These are phyloP conservation scores for Suillus luteus DNA, from an alignment of 768 basidiomycete species.

Conservation along the genomic window DNA sequence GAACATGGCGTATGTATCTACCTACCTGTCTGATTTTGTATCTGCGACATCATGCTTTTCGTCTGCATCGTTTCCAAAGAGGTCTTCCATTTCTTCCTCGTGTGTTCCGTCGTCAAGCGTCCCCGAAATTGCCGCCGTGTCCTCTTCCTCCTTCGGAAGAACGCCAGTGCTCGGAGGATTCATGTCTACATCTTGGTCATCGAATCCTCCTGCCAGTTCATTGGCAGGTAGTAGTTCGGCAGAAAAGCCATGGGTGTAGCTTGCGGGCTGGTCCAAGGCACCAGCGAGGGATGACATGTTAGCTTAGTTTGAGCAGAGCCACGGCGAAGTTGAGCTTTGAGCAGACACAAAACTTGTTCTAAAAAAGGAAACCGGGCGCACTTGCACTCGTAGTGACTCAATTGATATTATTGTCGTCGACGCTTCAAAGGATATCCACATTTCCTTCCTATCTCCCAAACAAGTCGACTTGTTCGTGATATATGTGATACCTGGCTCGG, in stretches of 20 bases:
- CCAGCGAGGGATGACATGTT: conserved; percentile 63
- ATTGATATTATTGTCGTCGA: neutral
- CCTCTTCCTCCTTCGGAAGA: conserved; percentile 23
- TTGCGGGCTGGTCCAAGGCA: conserved; percentile 46
- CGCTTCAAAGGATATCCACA: neutral
- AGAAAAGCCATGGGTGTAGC: conserved; percentile 23
- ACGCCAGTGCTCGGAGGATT: conserved; percentile 20
- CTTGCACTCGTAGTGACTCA: neutral
- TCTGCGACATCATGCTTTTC: conserved; percentile 33
- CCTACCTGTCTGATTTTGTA: conserved; percentile 58
- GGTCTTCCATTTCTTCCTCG: conserved; percentile 66
- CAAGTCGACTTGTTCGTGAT: neutral
- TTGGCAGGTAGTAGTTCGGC: conserved; percentile 12
- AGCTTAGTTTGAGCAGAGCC: neutral
- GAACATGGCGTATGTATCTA: conserved; percentile 26
- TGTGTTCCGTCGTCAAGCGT: conserved; percentile 15
- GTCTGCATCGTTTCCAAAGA: conserved; percentile 76
- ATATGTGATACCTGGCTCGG: neutral
- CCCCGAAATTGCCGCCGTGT: conserved; percentile 13
- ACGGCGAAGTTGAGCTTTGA: neutral
- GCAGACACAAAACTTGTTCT: neutral
- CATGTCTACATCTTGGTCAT: conserved; percentile 47
- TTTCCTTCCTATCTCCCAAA: neutral
- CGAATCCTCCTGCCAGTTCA: conserved; percentile 9
- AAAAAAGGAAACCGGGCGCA: neutral